phyloP scores from a whole-genome alignment of 176 grass and related monocot species.

The Ampelocalamus luodianensis region DNA sequence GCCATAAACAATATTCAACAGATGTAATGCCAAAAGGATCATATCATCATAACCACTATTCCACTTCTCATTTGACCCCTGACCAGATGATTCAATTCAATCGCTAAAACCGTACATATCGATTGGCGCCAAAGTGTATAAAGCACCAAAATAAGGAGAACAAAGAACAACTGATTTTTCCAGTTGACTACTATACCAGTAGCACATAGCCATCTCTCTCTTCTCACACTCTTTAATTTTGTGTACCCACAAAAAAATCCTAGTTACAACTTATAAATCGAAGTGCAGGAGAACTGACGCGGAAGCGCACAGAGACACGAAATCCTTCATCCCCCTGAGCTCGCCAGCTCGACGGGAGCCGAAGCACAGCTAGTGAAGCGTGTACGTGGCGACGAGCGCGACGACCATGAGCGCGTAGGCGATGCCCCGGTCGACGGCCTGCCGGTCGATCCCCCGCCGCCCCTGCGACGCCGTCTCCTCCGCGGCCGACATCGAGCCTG shows the following conservation, averaged over 20 bases:
- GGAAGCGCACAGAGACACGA: background rate
- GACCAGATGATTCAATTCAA: no score
- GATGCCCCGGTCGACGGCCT: conserved; percentile 62
- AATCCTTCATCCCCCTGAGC: background rate
- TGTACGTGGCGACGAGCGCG: conserved; percentile 65
- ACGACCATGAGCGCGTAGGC: conserved; percentile 67
- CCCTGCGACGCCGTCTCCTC: conserved; percentile 25
- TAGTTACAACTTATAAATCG: background rate
- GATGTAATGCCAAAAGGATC: no score
- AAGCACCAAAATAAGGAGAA: no score
- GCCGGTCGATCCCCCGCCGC: conserved; percentile 41
- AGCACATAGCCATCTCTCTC: background rate
- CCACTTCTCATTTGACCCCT: no score
- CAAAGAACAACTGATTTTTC: no score
- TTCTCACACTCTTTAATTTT: no score
- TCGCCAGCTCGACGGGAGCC: background rate
- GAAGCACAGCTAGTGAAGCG: conserved; percentile 46
- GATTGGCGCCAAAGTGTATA: background rate
- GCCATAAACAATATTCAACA: no score
- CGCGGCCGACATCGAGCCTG: background rate
- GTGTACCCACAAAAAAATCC: background rate
- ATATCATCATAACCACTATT: no score
- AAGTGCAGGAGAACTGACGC: background rate
- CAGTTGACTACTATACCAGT: no score
- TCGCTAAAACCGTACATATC: no score